Evolutionary conservation across 305 asterid species (phyloP).

Genomic region (Fraxinus latifolia): DNA sequence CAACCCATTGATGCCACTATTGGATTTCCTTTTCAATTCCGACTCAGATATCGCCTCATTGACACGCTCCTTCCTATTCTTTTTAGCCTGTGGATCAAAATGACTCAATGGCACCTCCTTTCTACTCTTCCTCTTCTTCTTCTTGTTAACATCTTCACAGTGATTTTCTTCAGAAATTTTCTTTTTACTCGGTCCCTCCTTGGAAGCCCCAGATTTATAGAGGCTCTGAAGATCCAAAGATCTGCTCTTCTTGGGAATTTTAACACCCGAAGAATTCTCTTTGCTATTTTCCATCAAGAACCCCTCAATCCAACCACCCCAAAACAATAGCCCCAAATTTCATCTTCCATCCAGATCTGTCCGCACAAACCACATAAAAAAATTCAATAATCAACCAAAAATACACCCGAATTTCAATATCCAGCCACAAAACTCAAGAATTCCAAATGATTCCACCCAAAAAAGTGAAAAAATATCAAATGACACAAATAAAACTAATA

Average conservation of each 20-base stretch:
- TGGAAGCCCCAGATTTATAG: constrained; percentile 53
- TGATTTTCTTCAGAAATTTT: constrained; percentile 37
- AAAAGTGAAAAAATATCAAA: constrained; percentile 24
- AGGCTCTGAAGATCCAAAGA: constrained; percentile 85
- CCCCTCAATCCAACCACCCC: constrained; percentile 50
- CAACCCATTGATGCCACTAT: constrained; percentile 34
- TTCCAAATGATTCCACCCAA: constrained; percentile 29
- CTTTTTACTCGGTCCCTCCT: constrained; percentile 39
- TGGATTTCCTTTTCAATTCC: constrained; percentile 33
- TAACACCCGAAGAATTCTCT: constrained; percentile 55
- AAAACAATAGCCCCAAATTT: constrained; percentile 39
- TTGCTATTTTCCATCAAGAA: constrained; percentile 80
- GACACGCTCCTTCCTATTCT: constrained; percentile 50
- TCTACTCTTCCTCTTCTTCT: constrained; percentile 54
- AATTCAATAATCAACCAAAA: constrained; percentile 28
- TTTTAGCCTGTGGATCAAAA: constrained; percentile 56
- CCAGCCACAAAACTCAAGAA: constrained; percentile 17
- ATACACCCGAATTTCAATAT: constrained; percentile 21
- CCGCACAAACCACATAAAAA: constrained; percentile 42
- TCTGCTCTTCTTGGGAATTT: constrained; percentile 62
- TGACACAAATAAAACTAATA: constrained; percentile 23
- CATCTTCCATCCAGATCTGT: constrained; percentile 86
- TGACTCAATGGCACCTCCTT: constrained; percentile 54
- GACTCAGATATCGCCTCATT: constrained; percentile 35
- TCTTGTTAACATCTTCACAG: constrained; percentile 30